Evolutionary conservation across 1,284 basidiomycete genomes (phyloP), one percentile per base, ranked within the genome.

Genomic region (Exobasidium rhododendri): DNA sequence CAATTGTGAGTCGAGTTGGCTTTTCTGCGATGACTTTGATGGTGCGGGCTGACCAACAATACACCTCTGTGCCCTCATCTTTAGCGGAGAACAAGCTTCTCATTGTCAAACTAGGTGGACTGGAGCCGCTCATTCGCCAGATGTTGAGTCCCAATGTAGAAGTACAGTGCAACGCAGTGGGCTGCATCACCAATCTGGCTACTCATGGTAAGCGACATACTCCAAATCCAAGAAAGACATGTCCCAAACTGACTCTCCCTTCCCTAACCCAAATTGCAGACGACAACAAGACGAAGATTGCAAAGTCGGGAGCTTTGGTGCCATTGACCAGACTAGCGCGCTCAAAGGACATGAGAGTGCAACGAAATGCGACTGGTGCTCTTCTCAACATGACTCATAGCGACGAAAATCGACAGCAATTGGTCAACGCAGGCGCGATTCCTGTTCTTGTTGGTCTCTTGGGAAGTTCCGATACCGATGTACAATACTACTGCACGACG

Each of bases 211-310:
- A 7, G 35, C 17, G 94, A 92, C 93, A 65, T 64, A 87, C 47
- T 11, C 14, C 13, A 13, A 17, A 7, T 7, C n/a, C 7, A 7
- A n/a, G 30, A 31, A 17, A 31, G 24, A n/a, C 7, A 26, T 20
- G 6, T 3, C 44, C 40, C 22, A 24, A 20, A 56, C 6, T 20
- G 10, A 6, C 35, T 20, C 11, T 26, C 17, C 28, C 26, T 11
- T 22, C 32, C 4, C 17, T 3, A 26, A n/a, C 20, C 11, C 62
- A 84, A n/a, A n/a, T 17, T 40, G 17, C 17, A 40, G 94, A 99
- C 78, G 96, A 99, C 81, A 99, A 99, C 86, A 99, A 99, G 86
- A 97, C 94, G 55, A 97, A 96, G 85, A 99, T 99, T 67, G 96
- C 96, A 59, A 97, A 97, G 84, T 97, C 94, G 3, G 96, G 96